A percentile compares a stretch with the other conserved stretches of the same genome.
These are phyloP conservation scores for Fusarium solani-melongenae DNA, from an alignment of 2,329 filamentous ascomycete species.

Conservation along the genomic window DNA sequence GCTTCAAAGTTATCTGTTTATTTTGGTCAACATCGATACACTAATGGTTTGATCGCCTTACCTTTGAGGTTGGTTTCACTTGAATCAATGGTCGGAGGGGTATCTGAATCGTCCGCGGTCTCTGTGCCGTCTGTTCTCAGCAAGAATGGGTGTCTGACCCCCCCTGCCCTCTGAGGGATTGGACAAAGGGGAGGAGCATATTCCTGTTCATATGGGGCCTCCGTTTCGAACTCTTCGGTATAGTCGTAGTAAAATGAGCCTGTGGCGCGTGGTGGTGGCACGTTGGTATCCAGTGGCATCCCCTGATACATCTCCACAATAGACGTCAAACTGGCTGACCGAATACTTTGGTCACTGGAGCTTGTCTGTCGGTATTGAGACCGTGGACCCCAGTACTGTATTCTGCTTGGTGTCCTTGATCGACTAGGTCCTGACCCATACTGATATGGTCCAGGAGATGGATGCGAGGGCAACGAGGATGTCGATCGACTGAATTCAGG, in stretches of 20 bases:
- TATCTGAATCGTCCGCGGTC: neutral
- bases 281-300: constrained; percentile 39
- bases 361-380: constrained; percentile 46
- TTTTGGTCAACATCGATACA: neutral
- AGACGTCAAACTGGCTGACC: constrained; percentile 62
- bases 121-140: constrained; percentile 37
- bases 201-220: constrained; percentile 26
- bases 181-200: constrained; percentile 45
- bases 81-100: neutral
- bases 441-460: constrained; percentile 43
- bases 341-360: constrained; percentile 52
- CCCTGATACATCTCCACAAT: constrained; percentile 60
- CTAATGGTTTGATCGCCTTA: neutral
- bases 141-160: constrained; percentile 41
- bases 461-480: constrained; percentile 50
- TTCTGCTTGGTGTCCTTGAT: constrained; percentile 52
- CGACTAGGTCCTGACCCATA: constrained; percentile 34
- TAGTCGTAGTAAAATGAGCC: constrained; percentile 64
- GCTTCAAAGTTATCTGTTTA: neutral
- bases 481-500: constrained; percentile 55
- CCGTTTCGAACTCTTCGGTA: constrained; percentile 60
- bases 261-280: constrained; percentile 43
- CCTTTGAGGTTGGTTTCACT: neutral
- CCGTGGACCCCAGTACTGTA: constrained; percentile 41
- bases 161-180: constrained; percentile 42